Conservation (phyloP, 2,329 filamentous ascomycete species). For the Coleophoma crateriformis region DNA sequence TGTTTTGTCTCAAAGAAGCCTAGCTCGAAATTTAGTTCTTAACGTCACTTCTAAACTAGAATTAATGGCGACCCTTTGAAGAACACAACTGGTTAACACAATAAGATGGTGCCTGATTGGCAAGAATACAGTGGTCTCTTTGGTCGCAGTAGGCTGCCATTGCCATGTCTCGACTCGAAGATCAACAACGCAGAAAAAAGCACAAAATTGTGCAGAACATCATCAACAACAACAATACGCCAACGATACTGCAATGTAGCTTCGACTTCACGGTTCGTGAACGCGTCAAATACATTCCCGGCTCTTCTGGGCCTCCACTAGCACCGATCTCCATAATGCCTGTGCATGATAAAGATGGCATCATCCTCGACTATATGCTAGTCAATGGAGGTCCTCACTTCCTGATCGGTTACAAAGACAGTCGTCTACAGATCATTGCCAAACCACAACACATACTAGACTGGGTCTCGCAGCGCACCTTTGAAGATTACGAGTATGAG, state of each 20-base stretch:
- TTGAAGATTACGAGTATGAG: conserved; percentile 52
- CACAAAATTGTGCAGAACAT: not conserved
- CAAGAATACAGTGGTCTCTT: too few relatives aligned
- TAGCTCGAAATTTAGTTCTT: too few relatives aligned
- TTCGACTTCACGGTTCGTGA: conserved; percentile 24
- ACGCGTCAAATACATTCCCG: conserved; percentile 34
- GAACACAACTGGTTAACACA: too few relatives aligned
- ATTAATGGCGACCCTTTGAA: too few relatives aligned
- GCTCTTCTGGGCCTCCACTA: conserved; percentile 41
- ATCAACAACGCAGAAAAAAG: not conserved
- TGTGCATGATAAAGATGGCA: conserved; percentile 43
- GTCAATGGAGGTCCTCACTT: conserved; percentile 29
- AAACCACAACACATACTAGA: conserved; percentile 42
- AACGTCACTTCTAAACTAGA: too few relatives aligned
- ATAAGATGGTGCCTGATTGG: too few relatives aligned
- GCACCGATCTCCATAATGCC: conserved; percentile 43
- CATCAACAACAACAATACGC: not conserved
- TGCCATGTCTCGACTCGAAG: too few relatives aligned
- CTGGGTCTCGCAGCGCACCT: conserved; percentile 49
- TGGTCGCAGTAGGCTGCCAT: too few relatives aligned
- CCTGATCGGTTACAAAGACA: conserved; percentile 18
- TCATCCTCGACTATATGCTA: conserved; percentile 47
- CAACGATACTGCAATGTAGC: not conserved
- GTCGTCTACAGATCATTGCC: conserved; percentile 46
- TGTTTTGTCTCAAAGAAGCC: too few relatives aligned